Percentiles rank a stretch among this genome's conserved stretches.
These are phyloP conservation scores for Truncatella angustata DNA, from an alignment of 2,329 filamentous ascomycete species.

Conservation along the genomic window DNA sequence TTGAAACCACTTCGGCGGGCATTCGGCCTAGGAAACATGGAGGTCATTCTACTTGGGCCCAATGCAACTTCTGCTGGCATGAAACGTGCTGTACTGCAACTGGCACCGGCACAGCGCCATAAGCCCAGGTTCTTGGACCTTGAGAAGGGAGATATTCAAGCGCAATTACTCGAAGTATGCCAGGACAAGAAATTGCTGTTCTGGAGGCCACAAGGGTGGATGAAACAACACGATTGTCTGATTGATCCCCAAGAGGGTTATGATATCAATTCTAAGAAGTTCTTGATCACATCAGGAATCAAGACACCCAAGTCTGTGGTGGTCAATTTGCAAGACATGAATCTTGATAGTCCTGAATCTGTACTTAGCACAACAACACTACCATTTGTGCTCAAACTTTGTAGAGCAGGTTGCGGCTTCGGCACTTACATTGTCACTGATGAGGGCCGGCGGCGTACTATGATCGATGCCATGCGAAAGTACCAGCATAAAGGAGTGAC, in stretches of 20 bases:
- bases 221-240: conserved; percentile 19
- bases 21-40: conserved; percentile 20
- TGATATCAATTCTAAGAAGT: conserved; percentile 22
- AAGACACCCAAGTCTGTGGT: conserved; percentile 15
- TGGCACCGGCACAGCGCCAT: conserved; percentile 18
- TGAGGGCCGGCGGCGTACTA: conserved; percentile 11
- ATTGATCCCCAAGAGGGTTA: conserved; percentile 19
- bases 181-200: conserved; percentile 18
- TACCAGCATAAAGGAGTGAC: conserved; percentile 16
- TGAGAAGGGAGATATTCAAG: conserved; percentile 5
- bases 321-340: conserved; percentile 11
- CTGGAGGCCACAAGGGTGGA: conserved; percentile 23
- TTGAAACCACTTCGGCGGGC: conserved; percentile 21
- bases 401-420: conserved; percentile 21
- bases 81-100: conserved; percentile 17
- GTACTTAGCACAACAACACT: conserved; percentile 11
- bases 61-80: conserved; percentile 16
- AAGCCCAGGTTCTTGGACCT: conserved; percentile 15
- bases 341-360: conserved; percentile 7
- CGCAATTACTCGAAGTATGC: conserved; percentile 11
- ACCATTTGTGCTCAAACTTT: conserved; percentile 23
- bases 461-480: conserved; percentile 12
- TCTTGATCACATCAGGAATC: conserved; percentile 19
- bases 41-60: conserved; percentile 19
- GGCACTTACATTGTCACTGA: conserved; percentile 20